Base-by-base conservation (phyloP, 2,329 filamentous ascomycete genomes). In the Penicillium palitans region DNA sequence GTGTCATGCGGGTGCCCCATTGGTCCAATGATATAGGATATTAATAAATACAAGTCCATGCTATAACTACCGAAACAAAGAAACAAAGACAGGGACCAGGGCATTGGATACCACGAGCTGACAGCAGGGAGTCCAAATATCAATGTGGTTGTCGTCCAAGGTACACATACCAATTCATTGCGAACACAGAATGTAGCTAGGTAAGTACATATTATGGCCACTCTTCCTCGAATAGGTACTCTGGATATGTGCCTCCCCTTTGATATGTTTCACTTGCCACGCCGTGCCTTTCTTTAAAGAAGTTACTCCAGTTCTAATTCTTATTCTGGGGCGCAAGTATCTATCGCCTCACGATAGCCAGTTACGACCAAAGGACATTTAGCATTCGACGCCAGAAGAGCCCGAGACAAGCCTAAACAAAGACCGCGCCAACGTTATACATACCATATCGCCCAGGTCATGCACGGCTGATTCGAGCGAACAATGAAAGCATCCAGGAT, bases 401-500 rank as follows among this genome's bases (percentile, higher is more conserved):
- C 31, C 10, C 31, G 8, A 37, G 19, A 19, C 4, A 5, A 27
- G 12, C 8, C 9, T 27, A 2, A 15, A 53, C 51, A 53, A 53
- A 53, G 40, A 46, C 27, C 8, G 0, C 15, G 6, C 39, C 29
- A n/a, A 52, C 8, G 6, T 33, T 31, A 25, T 25, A 24, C n/a
- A 5, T 44, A n/a, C 8, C 4, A 52, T 15, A 12, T 39, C 6
- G 6, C 9, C 44, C 6, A 42, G 37, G 37, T 24, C 13, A 52
- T 52, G 24, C 25, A 42, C 13, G 39, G 13, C 25, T 52, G 37
- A 35, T 39, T 9, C n/a, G 2, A 27, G 9, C 12, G 24, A 45
- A 56, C 46, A 56, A 57, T 45, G 47, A 52, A 51, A 57, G 2
- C n/a, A 42, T n/a, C 40, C 13, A 24, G 19, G 39, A 37, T 52